phyloP scores from a whole-genome alignment of 179 eudicot genomes.

The Drosera spatulata region DNA sequence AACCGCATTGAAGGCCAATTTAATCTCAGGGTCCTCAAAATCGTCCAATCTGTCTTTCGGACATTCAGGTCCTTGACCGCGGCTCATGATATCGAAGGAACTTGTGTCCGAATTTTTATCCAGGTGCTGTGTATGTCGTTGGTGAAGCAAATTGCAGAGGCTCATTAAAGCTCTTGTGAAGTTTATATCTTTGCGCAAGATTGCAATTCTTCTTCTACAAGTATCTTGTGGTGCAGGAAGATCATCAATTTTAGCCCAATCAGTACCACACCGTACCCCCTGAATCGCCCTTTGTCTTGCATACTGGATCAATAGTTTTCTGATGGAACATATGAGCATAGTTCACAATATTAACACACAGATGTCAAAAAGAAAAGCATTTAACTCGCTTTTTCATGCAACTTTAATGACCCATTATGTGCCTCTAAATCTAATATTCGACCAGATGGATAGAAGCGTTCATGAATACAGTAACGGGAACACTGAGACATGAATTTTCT shows the following conservation, averaged over 20 bases:
- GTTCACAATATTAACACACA: too few relatives aligned
- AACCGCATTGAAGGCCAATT: slow-evolving; percentile 59
- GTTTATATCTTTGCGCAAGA: slow-evolving; percentile 31
- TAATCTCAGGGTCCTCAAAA: slow-evolving; percentile 45
- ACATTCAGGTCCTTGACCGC: slow-evolving; percentile 17
- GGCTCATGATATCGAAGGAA: slow-evolving; percentile 10
- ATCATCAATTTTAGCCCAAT: slow-evolving; percentile 56
- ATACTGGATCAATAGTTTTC: slow-evolving; percentile 68
- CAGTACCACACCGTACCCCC: slow-evolving; percentile 70
- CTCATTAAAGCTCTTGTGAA: slow-evolving; percentile 63
- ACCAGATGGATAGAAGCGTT: background rate
- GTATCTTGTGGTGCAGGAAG: slow-evolving; percentile 68
- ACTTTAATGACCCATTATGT: background rate
- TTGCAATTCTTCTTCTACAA: slow-evolving; percentile 75
- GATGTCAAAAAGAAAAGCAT: background rate
- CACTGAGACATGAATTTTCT: background rate
- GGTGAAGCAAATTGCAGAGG: slow-evolving; percentile 66
- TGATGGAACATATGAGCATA: slow-evolving; percentile 17
- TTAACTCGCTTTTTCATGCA: background rate
- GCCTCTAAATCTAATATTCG: background rate
- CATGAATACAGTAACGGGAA: background rate
- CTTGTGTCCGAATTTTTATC: slow-evolving; percentile 22
- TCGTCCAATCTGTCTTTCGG: slow-evolving; percentile 52
- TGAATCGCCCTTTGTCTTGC: slow-evolving; percentile 75
- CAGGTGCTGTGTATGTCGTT: slow-evolving; percentile 57